Evolutionary conservation across 495 filamentous ascomycete species (phyloP).

Genomic region (Penicillium verhagenii): DNA sequence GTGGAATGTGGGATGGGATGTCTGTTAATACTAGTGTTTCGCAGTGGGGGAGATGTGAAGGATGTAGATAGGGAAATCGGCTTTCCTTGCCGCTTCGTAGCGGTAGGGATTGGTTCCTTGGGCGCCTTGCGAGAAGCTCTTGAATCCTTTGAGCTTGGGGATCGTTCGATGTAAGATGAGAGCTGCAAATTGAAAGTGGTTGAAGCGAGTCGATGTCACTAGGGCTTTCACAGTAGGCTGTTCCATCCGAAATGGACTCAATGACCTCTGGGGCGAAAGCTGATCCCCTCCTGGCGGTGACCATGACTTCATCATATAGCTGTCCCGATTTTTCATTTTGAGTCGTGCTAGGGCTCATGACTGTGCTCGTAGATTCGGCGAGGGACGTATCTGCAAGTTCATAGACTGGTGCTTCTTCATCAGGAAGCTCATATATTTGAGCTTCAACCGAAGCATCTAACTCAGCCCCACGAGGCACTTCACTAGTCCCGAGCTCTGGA

Average conservation of each 20-base stretch:
- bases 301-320: constrained; percentile 28
- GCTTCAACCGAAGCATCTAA: constrained; percentile 38
- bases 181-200: constrained; percentile 21
- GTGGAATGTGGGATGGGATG: constrained; percentile 52
- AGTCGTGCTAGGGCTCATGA: not conserved
- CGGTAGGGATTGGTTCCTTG: constrained; percentile 30
- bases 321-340: not conserved
- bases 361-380: constrained; percentile 9
- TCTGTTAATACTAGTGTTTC: constrained; percentile 58
- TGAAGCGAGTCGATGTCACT: constrained; percentile 1
- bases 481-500: constrained; percentile 36
- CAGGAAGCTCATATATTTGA: constrained; percentile 45
- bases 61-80: constrained; percentile 49
- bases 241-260: constrained; percentile 4
- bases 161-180: constrained; percentile 26
- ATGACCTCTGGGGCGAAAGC: constrained; percentile 47
- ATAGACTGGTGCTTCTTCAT: constrained; percentile 30
- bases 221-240: constrained; percentile 3
- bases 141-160: constrained; percentile 29
- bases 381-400: constrained; percentile 45
- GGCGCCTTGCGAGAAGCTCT: constrained; percentile 37
- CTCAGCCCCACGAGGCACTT: constrained; percentile 32
- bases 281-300: constrained; percentile 36
- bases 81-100: constrained; percentile 28
- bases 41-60: constrained; percentile 56